Evolutionary conservation across 768 basidiomycete species (phyloP), one percentile per base, ranked within the genome.

Genomic region (Boletus sensibilis): DNA sequence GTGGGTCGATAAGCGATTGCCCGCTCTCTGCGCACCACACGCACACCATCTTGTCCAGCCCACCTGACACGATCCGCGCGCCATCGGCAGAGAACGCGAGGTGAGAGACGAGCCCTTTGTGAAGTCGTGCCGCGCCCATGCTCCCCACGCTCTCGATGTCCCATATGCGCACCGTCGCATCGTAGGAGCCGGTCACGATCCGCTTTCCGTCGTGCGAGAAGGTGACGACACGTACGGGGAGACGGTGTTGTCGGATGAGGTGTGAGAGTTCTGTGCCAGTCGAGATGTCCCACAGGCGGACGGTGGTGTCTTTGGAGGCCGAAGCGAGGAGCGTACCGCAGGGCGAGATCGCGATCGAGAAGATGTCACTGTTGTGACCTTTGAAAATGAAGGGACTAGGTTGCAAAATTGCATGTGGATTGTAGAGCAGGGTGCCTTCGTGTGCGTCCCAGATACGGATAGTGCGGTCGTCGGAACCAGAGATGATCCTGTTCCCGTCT

Each of bases 391-490:
- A 40, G 9, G 66, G 63, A 13, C 41, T 21, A 3, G 57, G 55
- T 31, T 51, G 51, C 25, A 37, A 27, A 2, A 1, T 10, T 7
- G 58, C 44, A 6, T 57, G 34, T 21, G 64, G 61, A 18, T 59
- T 35, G 43, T 53, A 59, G 43, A 71, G 53, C 12, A 50, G 25
- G 1, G 61, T 52, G 20, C 69, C 68, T 0, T 52, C 29, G 11
- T 65, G 58, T 12, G 62, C 66, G 18, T 73, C 61, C 69, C 69
- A 72, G 52, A 74, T 34, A 16, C 66, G 68, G 16, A 74, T 63
- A 1, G 52, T 57, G 46, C 63, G 65, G 38, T 74, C 64, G 43
- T 69, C 69, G 1, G 71, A 69, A 34, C 66, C 69, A 18, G 73
- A 73, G 35, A 74, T 49, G 52, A 72, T 50, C 40, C 21, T 61